Percentiles rank a stretch among this genome's conserved stretches.
These are phyloP conservation scores for thale cress (Arabidopsis thaliana) DNA, from an alignment of 345 rosid species.

Conservation along the genomic window DNA sequence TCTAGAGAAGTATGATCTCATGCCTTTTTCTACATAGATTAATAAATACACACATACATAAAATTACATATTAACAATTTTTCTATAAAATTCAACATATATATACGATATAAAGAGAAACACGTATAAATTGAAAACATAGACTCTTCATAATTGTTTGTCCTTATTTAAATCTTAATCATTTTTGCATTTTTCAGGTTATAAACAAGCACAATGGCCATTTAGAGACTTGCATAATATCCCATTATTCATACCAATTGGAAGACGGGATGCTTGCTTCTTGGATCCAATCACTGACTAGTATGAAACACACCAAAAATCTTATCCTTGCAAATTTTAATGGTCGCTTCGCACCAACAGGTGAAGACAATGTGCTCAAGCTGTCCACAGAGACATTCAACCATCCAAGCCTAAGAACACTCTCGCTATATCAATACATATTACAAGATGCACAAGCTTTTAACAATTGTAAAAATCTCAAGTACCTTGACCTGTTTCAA, in stretches of 20 bases:
- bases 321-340: background rate
- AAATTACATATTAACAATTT: background rate
- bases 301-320: background rate
- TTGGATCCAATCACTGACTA: constrained; percentile 9
- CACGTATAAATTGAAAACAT: background rate
- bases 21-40: background rate
- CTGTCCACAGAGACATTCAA: background rate
- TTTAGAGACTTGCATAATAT: background rate
- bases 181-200: background rate
- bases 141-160: background rate
- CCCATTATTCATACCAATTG: background rate
- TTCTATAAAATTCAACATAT: background rate
- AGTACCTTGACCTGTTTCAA: background rate
- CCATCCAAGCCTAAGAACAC: constrained; percentile 8
- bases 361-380: background rate
- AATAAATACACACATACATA: background rate
- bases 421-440: background rate
- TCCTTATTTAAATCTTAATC: background rate
- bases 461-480: background rate
- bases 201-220: background rate
- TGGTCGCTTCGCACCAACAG: background rate
- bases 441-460: constrained; percentile 17
- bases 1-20: background rate
- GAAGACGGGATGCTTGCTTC: background rate
- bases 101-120: background rate